Conservation (phyloP, 1,139 yeast genomes). For the Wickerhamomyces sp. region DNA sequence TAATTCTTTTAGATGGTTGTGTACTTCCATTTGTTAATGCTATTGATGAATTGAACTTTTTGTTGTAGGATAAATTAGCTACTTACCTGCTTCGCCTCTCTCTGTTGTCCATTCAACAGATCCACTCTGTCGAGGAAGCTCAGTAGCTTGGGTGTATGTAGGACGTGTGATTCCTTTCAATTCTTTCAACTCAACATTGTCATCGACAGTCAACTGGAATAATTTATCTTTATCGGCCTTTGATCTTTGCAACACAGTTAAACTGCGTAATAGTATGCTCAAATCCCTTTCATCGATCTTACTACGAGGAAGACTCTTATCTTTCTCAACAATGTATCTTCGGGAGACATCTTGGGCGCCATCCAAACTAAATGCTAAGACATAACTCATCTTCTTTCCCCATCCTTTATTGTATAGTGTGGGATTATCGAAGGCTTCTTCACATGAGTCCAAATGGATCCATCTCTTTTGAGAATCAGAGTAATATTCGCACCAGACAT, state of each 20-base stretch:
- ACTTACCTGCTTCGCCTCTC: constrained; percentile 72
- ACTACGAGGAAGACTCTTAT: constrained; percentile 48
- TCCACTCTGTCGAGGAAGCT: constrained; percentile 67
- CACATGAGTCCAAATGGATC: constrained; percentile 91
- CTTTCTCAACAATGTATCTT: constrained; percentile 56
- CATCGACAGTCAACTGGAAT: constrained; percentile 32
- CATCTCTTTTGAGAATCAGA: constrained; percentile 59
- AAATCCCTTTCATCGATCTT: constrained; percentile 41
- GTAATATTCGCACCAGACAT: constrained; percentile 93
- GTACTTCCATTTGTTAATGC: too few species aligned
- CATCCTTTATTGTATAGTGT: constrained; percentile 73
- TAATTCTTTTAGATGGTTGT: too few species aligned
- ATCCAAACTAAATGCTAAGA: constrained; percentile 58
- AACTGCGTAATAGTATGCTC: constrained; percentile 29
- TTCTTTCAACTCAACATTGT: constrained; percentile 37
- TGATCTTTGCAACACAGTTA: constrained; percentile 38
- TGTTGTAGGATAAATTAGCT: too few species aligned
- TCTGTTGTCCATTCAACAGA: constrained; percentile 64
- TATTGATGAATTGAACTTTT: too few species aligned
- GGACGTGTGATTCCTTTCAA: constrained; percentile 20
- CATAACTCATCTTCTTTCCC: constrained; percentile 93
- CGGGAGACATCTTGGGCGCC: constrained; percentile 67
- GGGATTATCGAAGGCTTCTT: constrained; percentile 81
- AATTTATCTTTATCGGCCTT: constrained; percentile 30
- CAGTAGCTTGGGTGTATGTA: constrained; percentile 6